A percentile compares a stretch with the other conserved stretches of the same genome.
Conservation (phyloP, 768 basidiomycete species). For the Terana coerulea region DNA sequence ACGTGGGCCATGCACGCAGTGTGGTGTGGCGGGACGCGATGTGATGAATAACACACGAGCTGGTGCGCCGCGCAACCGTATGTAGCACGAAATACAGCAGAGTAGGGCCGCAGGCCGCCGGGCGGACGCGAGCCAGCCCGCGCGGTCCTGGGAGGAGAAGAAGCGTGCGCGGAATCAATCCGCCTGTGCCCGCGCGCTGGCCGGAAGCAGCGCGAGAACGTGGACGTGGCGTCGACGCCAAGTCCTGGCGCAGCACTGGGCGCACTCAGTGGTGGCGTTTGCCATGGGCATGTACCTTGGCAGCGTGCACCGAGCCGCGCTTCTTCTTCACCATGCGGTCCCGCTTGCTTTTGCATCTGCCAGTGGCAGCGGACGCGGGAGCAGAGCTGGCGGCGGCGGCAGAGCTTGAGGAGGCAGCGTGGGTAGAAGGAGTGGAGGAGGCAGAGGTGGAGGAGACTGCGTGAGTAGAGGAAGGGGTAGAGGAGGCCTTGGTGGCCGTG, state of each 20-base stretch:
- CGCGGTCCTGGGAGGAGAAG: too few relatives aligned
- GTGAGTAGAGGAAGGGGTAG: conserved; percentile 2
- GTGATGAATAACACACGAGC: too few relatives aligned
- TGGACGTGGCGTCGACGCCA: conserved; percentile 7
- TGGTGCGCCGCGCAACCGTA: too few relatives aligned
- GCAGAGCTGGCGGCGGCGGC: conserved; percentile 13
- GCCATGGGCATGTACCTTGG: conserved; percentile 12
- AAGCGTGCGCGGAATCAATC: conserved; percentile 18
- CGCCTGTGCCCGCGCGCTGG: conserved; percentile 19
- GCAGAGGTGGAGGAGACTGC: conserved; percentile 9
- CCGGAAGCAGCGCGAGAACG: conserved; percentile 23
- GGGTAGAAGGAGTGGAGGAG: not conserved
- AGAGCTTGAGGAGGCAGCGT: not conserved
- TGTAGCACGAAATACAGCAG: too few relatives aligned
- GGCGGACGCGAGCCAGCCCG: too few relatives aligned
- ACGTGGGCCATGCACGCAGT: conserved; percentile 4
- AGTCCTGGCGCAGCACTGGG: not conserved
- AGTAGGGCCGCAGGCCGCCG: too few relatives aligned
- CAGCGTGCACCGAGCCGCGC: too few relatives aligned
- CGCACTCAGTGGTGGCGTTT: conserved; percentile 19
- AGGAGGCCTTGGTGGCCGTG: not conserved
- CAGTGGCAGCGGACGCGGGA: conserved; percentile 14
- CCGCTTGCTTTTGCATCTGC: conserved; percentile 14
- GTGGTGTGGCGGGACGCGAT: too few relatives aligned
- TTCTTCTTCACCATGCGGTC: conserved; percentile 1